Conservation (phyloP, 2,329 filamentous ascomycete species). For the Furcasterigmium furcatum region DNA sequence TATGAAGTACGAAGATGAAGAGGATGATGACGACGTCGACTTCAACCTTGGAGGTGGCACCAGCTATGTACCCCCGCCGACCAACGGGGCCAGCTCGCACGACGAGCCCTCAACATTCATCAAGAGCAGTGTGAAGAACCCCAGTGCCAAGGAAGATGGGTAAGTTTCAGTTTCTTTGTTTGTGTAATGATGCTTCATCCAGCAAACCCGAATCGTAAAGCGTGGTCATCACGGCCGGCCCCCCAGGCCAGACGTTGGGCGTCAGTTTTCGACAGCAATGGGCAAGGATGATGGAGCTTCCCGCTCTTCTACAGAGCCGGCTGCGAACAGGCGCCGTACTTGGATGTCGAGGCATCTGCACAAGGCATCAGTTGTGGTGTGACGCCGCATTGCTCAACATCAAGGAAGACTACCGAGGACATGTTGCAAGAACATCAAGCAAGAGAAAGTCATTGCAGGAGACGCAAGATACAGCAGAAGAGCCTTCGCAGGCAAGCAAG, state of each 20-base stretch:
- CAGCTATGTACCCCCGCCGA: slow-evolving; percentile 2
- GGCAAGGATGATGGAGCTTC: too few relatives aligned
- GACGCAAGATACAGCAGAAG: slow-evolving; percentile 5
- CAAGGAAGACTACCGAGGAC: too few relatives aligned
- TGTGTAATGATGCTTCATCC: slow-evolving; percentile 4
- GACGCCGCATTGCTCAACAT: too few relatives aligned
- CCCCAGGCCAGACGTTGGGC: too few relatives aligned
- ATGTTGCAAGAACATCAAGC: too few relatives aligned
- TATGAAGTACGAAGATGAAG: slow-evolving; percentile 41
- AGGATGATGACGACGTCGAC: slow-evolving; percentile 56
- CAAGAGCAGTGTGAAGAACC: slow-evolving; percentile 39
- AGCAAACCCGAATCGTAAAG: too few relatives aligned
- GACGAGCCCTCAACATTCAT: slow-evolving; percentile 25
- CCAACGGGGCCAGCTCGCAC: slow-evolving; percentile 13
- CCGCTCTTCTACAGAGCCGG: too few relatives aligned
- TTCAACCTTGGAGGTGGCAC: slow-evolving; percentile 45
- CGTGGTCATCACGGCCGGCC: too few relatives aligned
- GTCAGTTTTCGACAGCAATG: too few relatives aligned
- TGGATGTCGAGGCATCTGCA: too few relatives aligned
- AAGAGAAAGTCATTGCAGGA: background rate
- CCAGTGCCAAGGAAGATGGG: slow-evolving; percentile 85
- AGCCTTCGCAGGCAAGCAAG: slow-evolving; percentile 2
- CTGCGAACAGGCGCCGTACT: too few relatives aligned
- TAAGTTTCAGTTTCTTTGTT: slow-evolving; percentile 51
- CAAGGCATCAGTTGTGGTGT: too few relatives aligned